Evolutionary conservation across 2,329 filamentous ascomycete species (phyloP).

Genomic region (Aspergillus fischeri): DNA sequence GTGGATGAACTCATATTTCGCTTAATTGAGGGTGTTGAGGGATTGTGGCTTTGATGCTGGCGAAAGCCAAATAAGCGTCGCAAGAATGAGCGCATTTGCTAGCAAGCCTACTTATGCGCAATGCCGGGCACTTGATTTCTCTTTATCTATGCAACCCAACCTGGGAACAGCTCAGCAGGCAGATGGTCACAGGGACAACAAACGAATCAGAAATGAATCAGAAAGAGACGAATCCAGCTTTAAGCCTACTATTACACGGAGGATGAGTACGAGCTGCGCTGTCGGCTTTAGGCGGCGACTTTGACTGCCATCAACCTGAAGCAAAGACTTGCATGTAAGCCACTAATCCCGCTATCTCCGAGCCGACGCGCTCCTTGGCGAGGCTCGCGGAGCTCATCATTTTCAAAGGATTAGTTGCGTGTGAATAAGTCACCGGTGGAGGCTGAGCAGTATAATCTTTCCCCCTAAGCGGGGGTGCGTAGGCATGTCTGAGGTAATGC

Average conservation of each 20-base stretch:
- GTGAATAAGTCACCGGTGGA: too few relatives aligned
- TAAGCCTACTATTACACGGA: neutral
- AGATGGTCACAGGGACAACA: neutral
- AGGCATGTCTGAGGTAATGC: neutral
- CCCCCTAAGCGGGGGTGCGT: too few relatives aligned
- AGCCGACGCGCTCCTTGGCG: neutral
- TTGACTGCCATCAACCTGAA: neutral
- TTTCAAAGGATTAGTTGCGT: neutral
- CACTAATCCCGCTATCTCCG: constrained; percentile 23
- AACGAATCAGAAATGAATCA: neutral
- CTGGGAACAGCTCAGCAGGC: neutral
- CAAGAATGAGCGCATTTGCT: constrained; percentile 21
- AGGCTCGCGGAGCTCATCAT: neutral
- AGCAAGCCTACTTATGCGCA: neutral
- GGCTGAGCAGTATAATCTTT: too few relatives aligned
- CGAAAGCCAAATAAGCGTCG: constrained; percentile 19
- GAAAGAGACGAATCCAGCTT: neutral
- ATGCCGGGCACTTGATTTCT: neutral
- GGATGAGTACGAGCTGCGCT: neutral
- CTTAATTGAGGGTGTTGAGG: constrained; percentile 11
- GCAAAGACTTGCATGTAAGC: neutral
- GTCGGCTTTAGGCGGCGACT: neutral
- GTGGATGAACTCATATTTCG: constrained; percentile 36
- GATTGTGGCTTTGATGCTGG: constrained; percentile 9
- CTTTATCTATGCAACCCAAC: neutral